Base-by-base conservation (phyloP, 148 eudicot species). In the Talinum fruticosum region DNA sequence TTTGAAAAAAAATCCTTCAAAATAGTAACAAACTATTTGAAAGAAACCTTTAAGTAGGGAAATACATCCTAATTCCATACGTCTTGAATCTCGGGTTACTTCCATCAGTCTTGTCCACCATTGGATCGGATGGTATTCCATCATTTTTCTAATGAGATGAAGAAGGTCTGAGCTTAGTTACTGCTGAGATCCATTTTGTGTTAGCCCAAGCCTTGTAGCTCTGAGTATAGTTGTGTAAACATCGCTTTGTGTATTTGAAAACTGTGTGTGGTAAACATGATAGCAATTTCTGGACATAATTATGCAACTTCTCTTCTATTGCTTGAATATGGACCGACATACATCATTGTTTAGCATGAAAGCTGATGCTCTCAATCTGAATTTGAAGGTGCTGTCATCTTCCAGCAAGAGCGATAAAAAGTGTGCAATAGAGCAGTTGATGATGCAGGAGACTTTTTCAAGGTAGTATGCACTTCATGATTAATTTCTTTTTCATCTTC, bases 391-490 rank as follows among this genome's bases (percentile, higher is more conserved):
- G 41, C 45, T 79, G 15, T 83, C 82, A 69, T 73, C 83, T 67
- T 72, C 80, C 64, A 15, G 33, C 84, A 87, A 84, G 85, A 87
- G 85, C 76, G 90, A 79, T 67, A 87, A 79, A 74, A 87, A 86
- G 87, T 76, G n/a, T 73, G 71, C 85, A 38, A 88, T 93, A 75
- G 92, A 88, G 62, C 86, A 85, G 76, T 86, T 93, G 80, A 85
- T 91, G 77, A 75, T 80, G 85, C 88, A 87, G 82, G 92, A 91
- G 86, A 85, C 85, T 8, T 93, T 85, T 74, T 87, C 98, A 59
- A 93, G 98, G 98, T 93, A 90, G 73, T 45, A 34, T 36, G 69
- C n/a, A 2, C 62, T 16, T 74, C n/a, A 23, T 59, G 64, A 23
- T 59, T 24, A n/a, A 6, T 45, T 28, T 18, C 41, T 24, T 62